Base-by-base conservation (phyloP, 1,284 basidiomycete species). In the Cryptococcus deneoformans region DNA sequence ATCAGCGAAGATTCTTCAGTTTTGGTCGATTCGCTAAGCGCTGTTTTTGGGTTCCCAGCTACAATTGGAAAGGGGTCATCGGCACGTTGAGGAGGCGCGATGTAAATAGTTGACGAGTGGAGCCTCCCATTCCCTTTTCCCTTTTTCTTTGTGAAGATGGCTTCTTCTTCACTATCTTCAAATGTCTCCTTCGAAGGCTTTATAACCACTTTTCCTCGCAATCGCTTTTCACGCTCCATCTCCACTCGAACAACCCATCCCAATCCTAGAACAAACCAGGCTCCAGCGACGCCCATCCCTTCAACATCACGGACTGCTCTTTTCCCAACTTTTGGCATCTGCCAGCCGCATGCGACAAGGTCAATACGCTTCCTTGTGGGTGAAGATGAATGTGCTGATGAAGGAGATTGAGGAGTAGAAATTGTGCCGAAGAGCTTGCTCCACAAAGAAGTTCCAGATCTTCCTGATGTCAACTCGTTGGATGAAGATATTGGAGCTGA, bases 181-280 rank as follows among this genome's bases (percentile, higher is more conserved):
- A 35, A 11, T 10, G 6, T 29, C 34, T 47, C 24, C 14, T 24
- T n/a, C 45, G 14, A 29, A 46, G 10, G 45, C 12, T 16, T 60
- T 58, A 10, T 60, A 29, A 29, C 56, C 37, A 45, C 54, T 36
- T 34, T 20, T 6, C 46, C 36, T 12, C 14, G 46, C 34, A 38
- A 40, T 29, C 29, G 29, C 6, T 16, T 35, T 45, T 12, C 14
- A 20, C 29, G 29, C 29, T 58, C 58, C 4, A 60, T 11, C 46
- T 74, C 66, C 2, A 47, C 44, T 5, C 72, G 67, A 10, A 75
- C 64, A 9, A 71, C 51, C 70, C 70, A 73, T 0, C 69, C 71
- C 2, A 76, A 47, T 20, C 74, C 74, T 2, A 76, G 56, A 6
- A 73, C 64, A 35, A 73, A 63, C 74, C 74, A 76, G 14, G 66